Evolutionary conservation across 768 basidiomycete species (phyloP).

Genomic region (Tulasnella sp.): DNA sequence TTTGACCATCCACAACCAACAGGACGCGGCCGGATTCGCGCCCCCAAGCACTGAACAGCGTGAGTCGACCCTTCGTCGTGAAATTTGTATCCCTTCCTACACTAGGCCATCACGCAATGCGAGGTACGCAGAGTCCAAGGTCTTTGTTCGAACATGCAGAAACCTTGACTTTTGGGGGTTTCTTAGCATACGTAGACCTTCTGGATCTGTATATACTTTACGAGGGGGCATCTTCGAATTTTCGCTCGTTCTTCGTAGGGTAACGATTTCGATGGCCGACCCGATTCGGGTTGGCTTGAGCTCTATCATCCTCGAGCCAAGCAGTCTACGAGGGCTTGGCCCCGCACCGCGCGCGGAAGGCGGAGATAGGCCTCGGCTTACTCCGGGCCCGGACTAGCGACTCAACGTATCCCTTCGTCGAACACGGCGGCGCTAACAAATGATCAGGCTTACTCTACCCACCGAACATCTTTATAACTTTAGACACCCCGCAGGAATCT

Average conservation of each 20-base stretch:
- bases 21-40: background rate
- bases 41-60: background rate
- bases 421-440: too few species aligned
- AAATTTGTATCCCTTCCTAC: background rate
- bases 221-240: slow-evolving; percentile 59
- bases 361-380: too few species aligned
- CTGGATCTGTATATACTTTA: slow-evolving; percentile 73
- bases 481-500: too few species aligned
- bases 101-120: slow-evolving; percentile 48
- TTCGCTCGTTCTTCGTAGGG: slow-evolving; percentile 50
- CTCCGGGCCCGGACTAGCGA: too few species aligned
- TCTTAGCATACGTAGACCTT: slow-evolving; percentile 67
- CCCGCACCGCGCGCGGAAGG: too few species aligned
- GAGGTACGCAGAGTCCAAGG: slow-evolving; percentile 51
- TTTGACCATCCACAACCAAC: background rate
- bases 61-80: background rate
- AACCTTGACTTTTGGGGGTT: slow-evolving; percentile 44
- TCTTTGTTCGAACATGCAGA: background rate
- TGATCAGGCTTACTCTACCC: too few species aligned
- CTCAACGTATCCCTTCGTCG: too few species aligned
- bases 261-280: too few species aligned
- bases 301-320: too few species aligned
- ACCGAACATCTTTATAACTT: too few species aligned
- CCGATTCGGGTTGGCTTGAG: too few species aligned
- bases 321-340: too few species aligned